These are phyloP conservation scores for Musa balbisiana DNA, from an alignment of 202 grass and related monocot species.

Conservation along the genomic window DNA sequence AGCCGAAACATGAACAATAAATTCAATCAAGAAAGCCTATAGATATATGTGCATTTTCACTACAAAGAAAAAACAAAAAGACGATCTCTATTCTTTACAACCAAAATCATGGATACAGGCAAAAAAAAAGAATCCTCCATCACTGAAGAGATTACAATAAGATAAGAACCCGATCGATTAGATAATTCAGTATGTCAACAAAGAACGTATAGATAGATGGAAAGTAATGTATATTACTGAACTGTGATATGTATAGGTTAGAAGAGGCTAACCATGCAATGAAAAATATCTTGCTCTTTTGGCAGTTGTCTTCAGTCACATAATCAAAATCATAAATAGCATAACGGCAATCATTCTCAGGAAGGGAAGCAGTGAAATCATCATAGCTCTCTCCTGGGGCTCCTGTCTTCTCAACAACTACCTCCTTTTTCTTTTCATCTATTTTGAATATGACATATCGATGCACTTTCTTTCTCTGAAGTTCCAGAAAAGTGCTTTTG, in stretches of 20 bases:
- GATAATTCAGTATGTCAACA: too few species aligned
- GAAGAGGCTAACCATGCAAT: constrained; percentile 9
- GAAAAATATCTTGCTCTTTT: background rate
- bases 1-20: too few species aligned
- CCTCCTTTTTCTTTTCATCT: constrained; percentile 15
- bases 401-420: constrained; percentile 4
- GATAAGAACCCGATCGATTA: too few species aligned
- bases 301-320: too few species aligned
- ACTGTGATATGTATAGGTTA: background rate
- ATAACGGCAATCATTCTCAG: constrained; percentile 9
- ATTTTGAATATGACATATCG: constrained; percentile 15
- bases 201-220: too few species aligned
- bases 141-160: background rate
- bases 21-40: too few species aligned
- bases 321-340: background rate
- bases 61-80: background rate
- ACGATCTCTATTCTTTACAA: background rate
- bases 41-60: background rate
- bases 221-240: background rate
- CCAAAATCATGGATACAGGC: background rate
- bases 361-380: constrained; percentile 5
- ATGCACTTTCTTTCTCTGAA: constrained; percentile 14
- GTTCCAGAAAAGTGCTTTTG: constrained; percentile 2
- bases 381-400: constrained; percentile 8
- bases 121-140: background rate